Percentiles rank a stretch among this genome's conserved stretches.
phyloP scores from a whole-genome alignment of 2,329 filamentous ascomycete species.

The Paracoccidioides lutzii region DNA sequence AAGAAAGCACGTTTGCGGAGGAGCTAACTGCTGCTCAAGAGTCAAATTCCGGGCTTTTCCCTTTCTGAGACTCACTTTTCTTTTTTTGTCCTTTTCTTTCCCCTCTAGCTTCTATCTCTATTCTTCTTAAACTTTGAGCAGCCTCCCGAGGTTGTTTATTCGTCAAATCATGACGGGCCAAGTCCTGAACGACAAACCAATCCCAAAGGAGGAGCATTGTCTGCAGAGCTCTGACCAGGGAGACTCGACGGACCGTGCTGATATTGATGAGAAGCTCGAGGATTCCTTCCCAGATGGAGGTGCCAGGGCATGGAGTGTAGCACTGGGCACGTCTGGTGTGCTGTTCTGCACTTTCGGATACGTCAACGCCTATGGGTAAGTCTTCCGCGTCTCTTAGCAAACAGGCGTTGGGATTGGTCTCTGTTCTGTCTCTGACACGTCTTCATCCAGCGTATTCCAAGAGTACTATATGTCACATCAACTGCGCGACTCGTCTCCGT shows the following conservation, averaged over 20 bases:
- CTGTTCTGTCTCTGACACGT: constrained; percentile 17
- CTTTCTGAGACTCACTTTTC: not conserved
- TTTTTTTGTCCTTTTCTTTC: not conserved
- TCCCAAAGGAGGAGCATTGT: not conserved
- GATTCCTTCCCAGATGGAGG: constrained; percentile 17
- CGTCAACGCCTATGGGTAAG: constrained; percentile 17
- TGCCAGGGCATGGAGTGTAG: constrained; percentile 15
- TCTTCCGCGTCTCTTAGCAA: not conserved
- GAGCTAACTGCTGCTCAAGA: not conserved
- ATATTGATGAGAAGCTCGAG: not conserved
- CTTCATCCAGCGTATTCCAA: constrained; percentile 38
- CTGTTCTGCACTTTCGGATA: constrained; percentile 20
- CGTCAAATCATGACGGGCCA: not conserved
- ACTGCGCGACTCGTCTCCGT: constrained; percentile 30
- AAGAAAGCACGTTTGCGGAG: not conserved
- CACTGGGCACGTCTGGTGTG: constrained; percentile 13
- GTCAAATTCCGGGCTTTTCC: not conserved
- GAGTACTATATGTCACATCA: constrained; percentile 38
- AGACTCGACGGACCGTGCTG: not conserved
- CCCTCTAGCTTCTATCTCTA: not conserved
- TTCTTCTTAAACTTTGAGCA: not conserved
- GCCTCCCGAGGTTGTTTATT: too few species aligned
- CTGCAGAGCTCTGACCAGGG: not conserved
- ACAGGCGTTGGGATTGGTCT: not conserved
- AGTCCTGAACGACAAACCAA: not conserved